phyloP scores from a whole-genome alignment of 352 stramenopile species.

The Peronospora belbahrii region DNA sequence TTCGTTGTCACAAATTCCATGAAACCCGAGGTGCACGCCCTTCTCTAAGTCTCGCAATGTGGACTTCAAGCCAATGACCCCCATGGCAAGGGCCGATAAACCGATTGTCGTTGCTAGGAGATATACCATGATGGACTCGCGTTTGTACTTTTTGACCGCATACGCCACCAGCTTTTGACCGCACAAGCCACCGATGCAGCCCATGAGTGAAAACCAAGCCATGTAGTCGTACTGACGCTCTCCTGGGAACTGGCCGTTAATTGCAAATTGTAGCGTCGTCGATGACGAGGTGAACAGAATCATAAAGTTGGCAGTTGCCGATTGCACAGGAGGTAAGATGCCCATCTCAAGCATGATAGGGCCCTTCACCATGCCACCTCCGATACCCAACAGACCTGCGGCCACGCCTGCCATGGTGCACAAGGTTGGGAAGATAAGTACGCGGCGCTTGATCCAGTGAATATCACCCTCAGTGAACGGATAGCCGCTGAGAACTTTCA shows the following conservation, averaged over 20 bases:
- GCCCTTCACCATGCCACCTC: conserved; percentile 95
- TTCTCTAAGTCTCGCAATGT: conserved; percentile 52
- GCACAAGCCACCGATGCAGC: conserved; percentile 75
- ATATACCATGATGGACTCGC: conserved; percentile 81
- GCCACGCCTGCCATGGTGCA: conserved; percentile 91
- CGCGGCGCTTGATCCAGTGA: conserved; percentile 86
- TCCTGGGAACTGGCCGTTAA: conserved; percentile 72
- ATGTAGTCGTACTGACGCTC: conserved; percentile 88
- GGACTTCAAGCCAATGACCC: conserved; percentile 48
- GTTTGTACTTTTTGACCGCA: conserved; percentile 87
- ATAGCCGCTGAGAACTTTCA: conserved; percentile 58
- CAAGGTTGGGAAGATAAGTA: conserved; percentile 88
- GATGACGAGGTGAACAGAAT: conserved; percentile 89
- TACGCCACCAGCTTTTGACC: conserved; percentile 81
- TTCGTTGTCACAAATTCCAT: conserved; percentile 53
- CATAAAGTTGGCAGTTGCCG: conserved; percentile 89
- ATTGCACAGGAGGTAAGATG: conserved; percentile 83
- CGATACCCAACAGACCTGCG: conserved; percentile 93
- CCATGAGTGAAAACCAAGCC: conserved; percentile 83
- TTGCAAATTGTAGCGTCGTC: conserved; percentile 87
- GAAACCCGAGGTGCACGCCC: conserved; percentile 55
- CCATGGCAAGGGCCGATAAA: conserved; percentile 63
- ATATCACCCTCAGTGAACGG: conserved; percentile 91
- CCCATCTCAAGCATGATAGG: conserved; percentile 97
- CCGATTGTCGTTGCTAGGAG: conserved; percentile 64